Evolutionary conservation across 202 grass and related monocot species (phyloP), one percentile per base, ranked within the genome.

Genomic region (Setaria italica): DNA sequence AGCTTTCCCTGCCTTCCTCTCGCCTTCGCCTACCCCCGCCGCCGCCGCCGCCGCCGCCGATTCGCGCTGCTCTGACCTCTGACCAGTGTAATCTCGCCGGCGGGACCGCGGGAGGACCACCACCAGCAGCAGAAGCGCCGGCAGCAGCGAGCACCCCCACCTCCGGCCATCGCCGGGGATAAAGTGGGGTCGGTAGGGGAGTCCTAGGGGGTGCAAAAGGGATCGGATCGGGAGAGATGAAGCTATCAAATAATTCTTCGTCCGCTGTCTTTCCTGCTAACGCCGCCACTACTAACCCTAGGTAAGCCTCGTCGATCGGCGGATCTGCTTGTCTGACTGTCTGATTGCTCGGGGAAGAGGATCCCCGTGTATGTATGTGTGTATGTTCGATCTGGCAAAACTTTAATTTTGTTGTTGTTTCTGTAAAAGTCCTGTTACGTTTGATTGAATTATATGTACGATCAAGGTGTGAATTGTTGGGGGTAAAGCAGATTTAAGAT

Each of bases 141-240:
- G 25, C 39, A 49, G 80, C 33, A n/a, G 62, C 53, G n/a, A 42
- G 19, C 47, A 12, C 67, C 81, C 5, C 46, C 7, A 19, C 14
- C 82, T 73, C 82, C 82, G 81, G 85, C 76, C 39, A 16, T 32
- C 35, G 81, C 89, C 89, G 89, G 78, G 57, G 78, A 4, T 74
- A 85, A 82, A 62, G 86, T 85, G 77, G 85, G 47, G 48, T 73
- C 82, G 39, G 48, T 25, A 58, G 66, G 66, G 77, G 77, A 80
- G 49, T 70, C 66, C 8, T 82, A 81, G 73, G 72, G 85, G 80
- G 82, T 74, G 32, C 2, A 20, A 16, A 67, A 55, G 71, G 85
- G 89, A 63, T 78, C 71, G 59, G 82, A 82, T 78, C 49, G 12
- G 67, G 4, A 80, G 59, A 82, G 89, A 91, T 91, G 89, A 91